Base-by-base conservation (phyloP, 2,329 filamentous ascomycete species). In the Volutella citrinella region DNA sequence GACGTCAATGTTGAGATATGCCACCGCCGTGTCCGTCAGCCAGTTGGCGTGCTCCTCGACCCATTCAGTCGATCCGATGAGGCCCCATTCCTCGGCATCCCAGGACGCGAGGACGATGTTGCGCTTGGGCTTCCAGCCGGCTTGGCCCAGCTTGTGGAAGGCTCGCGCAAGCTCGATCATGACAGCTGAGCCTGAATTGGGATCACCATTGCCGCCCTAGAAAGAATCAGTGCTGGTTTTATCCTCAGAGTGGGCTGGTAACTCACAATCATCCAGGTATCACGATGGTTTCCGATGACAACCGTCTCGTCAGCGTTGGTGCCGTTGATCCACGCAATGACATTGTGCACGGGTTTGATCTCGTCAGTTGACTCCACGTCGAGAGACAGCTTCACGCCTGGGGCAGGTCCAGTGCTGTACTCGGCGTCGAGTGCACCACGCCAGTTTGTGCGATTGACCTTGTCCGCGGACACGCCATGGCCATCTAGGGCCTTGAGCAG, bases 11-110 rank as follows among this genome's bases (percentile, higher is more conserved):
- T 94, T 94, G 33, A 94, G 65, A 48, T 94, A 94, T 0, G 84
- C 78, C 31, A 94, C 75, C 7, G 83, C 79, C 0, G 80, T 77
- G 12, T 77, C 71, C 0, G 72, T 76, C 3, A 94, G 73, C 86
- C 86, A 93, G 1, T 83, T 78, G 2, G 88, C 59, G 40, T 87
- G 82, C 38, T 94, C 87, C 54, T 94, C 87, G 0, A 94, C 85
- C 84, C 86, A 94, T 54, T 94, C 87, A 0, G 86, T 90, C 5
- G 82, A 87, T 2, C 87, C 88, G 7, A 94, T 60, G 2, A 93
- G 66, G 0, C 84, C 86, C 49, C 91, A 91, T 60, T 94, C 87
- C 58, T 86, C 82, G 0, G 74, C 80, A 45, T 85, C 82, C 80
- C 80, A 85, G 1, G 66, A 72, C 2, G 82, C 84, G 42, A 93